phyloP scores from a whole-genome alignment of 2,329 filamentous ascomycete species.

The Huntiella abstrusa region DNA sequence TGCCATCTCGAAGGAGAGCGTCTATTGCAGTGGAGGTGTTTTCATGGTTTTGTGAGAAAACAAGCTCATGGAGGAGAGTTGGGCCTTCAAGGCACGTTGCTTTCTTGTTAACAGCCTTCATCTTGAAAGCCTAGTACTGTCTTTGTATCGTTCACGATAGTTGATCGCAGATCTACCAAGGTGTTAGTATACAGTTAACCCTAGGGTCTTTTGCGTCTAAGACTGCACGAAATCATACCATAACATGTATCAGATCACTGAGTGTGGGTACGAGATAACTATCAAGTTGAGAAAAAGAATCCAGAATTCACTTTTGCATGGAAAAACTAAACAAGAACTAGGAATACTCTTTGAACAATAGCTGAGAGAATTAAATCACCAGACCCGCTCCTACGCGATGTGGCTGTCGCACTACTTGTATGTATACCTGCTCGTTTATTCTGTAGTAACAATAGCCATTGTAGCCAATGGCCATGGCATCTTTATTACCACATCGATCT shows the following conservation, averaged over 20 bases:
- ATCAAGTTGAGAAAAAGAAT: too few species aligned
- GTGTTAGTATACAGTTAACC: neutral
- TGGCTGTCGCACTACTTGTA: too few species aligned
- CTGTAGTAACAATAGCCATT: neutral
- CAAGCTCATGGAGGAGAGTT: constrained; percentile 36
- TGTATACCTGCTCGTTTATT: too few species aligned
- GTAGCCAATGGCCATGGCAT: neutral
- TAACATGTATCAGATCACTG: too few species aligned
- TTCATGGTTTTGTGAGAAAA: constrained; percentile 18
- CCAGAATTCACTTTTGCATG: too few species aligned
- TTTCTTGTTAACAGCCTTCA: constrained; percentile 21
- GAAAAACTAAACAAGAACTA: too few species aligned
- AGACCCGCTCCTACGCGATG: too few species aligned
- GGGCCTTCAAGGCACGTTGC: constrained; percentile 25
- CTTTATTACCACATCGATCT: neutral
- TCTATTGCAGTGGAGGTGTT: neutral
- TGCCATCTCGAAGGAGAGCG: neutral
- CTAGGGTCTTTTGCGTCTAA: neutral
- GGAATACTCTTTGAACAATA: too few species aligned
- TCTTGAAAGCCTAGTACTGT: neutral
- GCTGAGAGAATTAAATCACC: too few species aligned
- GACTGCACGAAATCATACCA: too few species aligned
- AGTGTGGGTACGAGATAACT: too few species aligned
- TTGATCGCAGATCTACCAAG: neutral
- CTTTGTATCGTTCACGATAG: neutral